Evolutionary conservation across 352 stramenopile species (phyloP), one percentile per base, ranked within the genome.

Genomic region (Thalassiosira mediterranea): DNA sequence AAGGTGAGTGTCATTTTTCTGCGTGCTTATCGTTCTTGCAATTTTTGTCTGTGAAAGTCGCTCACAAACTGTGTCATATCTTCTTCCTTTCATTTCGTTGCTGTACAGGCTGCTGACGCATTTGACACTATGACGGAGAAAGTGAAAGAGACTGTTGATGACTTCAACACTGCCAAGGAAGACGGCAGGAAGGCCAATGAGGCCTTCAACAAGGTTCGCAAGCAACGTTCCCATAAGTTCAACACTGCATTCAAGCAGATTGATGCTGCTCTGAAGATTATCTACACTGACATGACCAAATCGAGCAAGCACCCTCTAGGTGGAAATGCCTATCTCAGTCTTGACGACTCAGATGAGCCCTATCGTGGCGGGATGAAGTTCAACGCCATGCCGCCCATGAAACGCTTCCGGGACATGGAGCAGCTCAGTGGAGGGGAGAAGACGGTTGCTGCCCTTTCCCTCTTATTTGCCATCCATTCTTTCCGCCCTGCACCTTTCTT

Each of bases 341-440:
- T 95, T 0, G 84, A 94, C 52, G 89, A 96, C 63, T 84, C 80
- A 2, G 90, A 97, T 62, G 97, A 99, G 72, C 97, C 97, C 19
- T 99, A 98, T 76, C 79, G 98, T n/a, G 96, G 93, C 52, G 97
- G 97, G 4, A 95, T 99, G 77, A 98, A 98, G 88, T 99, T 99
- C 93, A 99, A 97, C 71, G 97, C 97, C 0, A 99, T 99, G 96
- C 97, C 97, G 21, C 97, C 97, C 2, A 98, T 98, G 93, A 99
- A 99, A 86, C 93, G 97, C 21, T 98, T 98, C 73, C 92, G 96
- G 54, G 96, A 98, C 68, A 98, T 99, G 93, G 95, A 98, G 34
- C 96, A 99, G 72, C 83, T 99, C 4, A 98, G 95, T 21, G 97
- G 97, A 34, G 97, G 97, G 11, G 97, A 99, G 88, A 99, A 99